Evolutionary conservation across 768 basidiomycete genomes (phyloP).

Genomic region (Austroboletus eburneus): DNA sequence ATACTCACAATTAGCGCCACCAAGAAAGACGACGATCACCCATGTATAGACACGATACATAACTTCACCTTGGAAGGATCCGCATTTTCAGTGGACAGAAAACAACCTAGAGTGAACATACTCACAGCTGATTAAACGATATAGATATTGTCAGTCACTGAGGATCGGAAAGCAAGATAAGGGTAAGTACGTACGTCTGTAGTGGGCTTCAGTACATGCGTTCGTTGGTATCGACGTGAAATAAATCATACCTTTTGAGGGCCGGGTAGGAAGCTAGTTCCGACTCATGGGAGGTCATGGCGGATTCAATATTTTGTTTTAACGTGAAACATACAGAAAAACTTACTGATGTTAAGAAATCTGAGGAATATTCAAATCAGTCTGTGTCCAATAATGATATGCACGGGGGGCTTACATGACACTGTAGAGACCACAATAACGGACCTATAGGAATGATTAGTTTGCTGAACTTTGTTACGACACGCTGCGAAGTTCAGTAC

Average conservation of each 20-base stretch:
- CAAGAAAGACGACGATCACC: not conserved
- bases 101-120: not conserved
- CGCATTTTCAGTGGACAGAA: not conserved
- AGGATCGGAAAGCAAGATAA: not conserved
- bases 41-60: not conserved
- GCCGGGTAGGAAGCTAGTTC: not conserved
- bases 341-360: not conserved
- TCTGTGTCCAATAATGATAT: not conserved
- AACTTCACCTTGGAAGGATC: slow-evolving; percentile 1
- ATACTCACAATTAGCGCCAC: slow-evolving; percentile 6
- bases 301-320: not conserved
- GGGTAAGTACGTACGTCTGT: not conserved
- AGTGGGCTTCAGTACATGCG: not conserved
- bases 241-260: not conserved
- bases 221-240: not conserved
- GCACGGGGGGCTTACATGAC: not conserved
- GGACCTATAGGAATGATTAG: not conserved
- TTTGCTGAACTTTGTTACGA: too few relatives aligned
- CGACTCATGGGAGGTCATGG: not conserved
- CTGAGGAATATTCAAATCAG: not conserved
- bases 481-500: too few relatives aligned
- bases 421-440: slow-evolving; percentile 1
- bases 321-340: not conserved
- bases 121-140: slow-evolving; percentile 1
- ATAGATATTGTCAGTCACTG: not conserved